Base-by-base conservation (phyloP, 805 yeast genomes). In the Saturnispora diversa region DNA sequence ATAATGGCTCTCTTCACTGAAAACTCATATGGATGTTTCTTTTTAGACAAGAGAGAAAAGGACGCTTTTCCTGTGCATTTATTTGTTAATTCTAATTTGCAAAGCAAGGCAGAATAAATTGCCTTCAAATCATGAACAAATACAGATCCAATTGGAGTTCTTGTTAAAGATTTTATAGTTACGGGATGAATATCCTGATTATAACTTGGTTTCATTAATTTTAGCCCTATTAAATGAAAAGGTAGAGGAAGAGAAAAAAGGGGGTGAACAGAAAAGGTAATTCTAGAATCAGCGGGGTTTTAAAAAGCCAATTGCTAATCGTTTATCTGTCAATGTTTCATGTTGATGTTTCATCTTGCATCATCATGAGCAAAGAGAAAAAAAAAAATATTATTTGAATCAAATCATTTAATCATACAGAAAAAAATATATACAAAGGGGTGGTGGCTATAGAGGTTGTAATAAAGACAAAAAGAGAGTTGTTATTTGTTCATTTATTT, bases 61-160 rank as follows among this genome's bases (percentile, higher is more conserved):
- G 39, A 23, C 6, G 27, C 15, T 10, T 17, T 27, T 12, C 19
- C 40, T 11, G 40, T 25, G 2, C 37, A 11, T 8, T 16, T 40
- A 5, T 38, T 35, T 11, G 36, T 59, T 25, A 74, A 52, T 6
- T 68, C 53, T 23, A 81, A 60, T 25, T 64, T 57, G 31, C 62
- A 60, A 0, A 74, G 37, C 48, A 72, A 46, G 23, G 77, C 59
- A 1, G 84, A 68, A 53, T 61, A 85, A 0, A 83, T 70, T 25
- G 74, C 74, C 46, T 74, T 74, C 32, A 83, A 49, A 50, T 83
- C 87, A 32, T 69, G 68, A 3, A 72, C 62, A 50, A 66, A 72
- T 21, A 79, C 64, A 19, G 66, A 60, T 0, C 82, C 84, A 21
- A 58, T 60, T 0, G 79, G 72, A 1, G 81, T 70, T 44, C 72